Evolutionary conservation across 306 rosid genomes (phyloP).

Genomic region (Rubus parviflorus): DNA sequence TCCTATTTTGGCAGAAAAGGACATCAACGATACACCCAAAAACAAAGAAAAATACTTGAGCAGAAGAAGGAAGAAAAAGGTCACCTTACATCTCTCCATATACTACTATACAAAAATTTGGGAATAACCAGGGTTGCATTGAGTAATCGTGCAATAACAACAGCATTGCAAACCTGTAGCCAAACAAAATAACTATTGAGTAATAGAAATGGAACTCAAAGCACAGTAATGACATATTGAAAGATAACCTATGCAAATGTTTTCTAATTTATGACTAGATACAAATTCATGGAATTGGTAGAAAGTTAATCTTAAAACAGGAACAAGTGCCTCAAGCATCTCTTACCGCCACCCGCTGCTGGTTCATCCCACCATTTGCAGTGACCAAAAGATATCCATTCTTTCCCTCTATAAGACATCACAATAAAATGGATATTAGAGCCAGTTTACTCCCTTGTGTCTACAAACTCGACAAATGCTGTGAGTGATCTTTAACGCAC

Average conservation of each 20-base stretch:
- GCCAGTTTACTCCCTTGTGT: constrained; percentile 6
- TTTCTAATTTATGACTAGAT: not conserved
- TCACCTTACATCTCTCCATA: constrained; percentile 96
- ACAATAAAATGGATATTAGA: constrained; percentile 35
- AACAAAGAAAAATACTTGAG: constrained; percentile 6
- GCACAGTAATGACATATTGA: not conserved
- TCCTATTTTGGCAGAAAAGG: not conserved
- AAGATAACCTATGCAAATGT: not conserved
- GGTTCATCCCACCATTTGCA: constrained; percentile 98
- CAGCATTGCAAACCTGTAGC: constrained; percentile 89
- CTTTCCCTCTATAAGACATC: constrained; percentile 55
- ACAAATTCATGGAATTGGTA: constrained; percentile 17
- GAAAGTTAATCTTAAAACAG: constrained; percentile 14
- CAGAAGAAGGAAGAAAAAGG: constrained; percentile 26
- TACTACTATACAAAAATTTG: constrained; percentile 82
- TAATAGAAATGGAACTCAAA: not conserved
- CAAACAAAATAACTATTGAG: constrained; percentile 24
- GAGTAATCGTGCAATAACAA: constrained; percentile 73
- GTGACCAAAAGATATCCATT: constrained; percentile 88
- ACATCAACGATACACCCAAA: constrained; percentile 6
- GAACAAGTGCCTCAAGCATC: constrained; percentile 23
- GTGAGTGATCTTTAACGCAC: not conserved
- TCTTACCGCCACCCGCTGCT: constrained; percentile 96
- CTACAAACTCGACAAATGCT: not conserved
- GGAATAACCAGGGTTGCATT: constrained; percentile 88